Evolutionary conservation across 2,329 filamentous ascomycete species (phyloP).

Genomic region (Aureobasidium musti): DNA sequence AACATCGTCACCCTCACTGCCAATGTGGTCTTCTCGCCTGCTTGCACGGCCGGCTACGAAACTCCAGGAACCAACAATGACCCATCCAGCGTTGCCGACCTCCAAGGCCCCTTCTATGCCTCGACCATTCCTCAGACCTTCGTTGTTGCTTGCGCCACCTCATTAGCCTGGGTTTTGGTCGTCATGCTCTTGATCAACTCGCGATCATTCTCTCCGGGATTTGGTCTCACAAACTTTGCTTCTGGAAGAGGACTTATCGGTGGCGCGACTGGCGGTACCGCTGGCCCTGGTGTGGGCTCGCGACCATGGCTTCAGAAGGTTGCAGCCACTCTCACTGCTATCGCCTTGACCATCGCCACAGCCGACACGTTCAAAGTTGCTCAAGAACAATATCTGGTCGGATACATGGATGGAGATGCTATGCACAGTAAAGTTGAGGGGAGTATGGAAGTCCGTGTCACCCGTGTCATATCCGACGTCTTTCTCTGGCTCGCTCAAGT

Average conservation of each 20-base stretch:
- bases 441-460: slow-evolving; percentile 82
- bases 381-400: slow-evolving; percentile 74
- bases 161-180: slow-evolving; percentile 87
- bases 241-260: slow-evolving; percentile 84
- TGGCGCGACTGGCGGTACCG: slow-evolving; percentile 65
- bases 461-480: slow-evolving; percentile 89
- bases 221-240: slow-evolving; percentile 53
- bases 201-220: slow-evolving; percentile 87
- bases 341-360: slow-evolving; percentile 91
- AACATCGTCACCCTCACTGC: slow-evolving; percentile 61
- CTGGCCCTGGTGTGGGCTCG: slow-evolving; percentile 81
- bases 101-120: slow-evolving; percentile 86
- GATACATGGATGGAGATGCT: slow-evolving; percentile 74
- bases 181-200: slow-evolving; percentile 94
- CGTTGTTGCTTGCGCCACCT: slow-evolving; percentile 85
- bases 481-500: slow-evolving; percentile 98
- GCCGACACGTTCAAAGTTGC: slow-evolving; percentile 87
- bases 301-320: slow-evolving; percentile 87
- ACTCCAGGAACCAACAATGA: slow-evolving; percentile 46
- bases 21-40: slow-evolving; percentile 61
- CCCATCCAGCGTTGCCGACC: slow-evolving; percentile 61
- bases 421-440: slow-evolving; percentile 79
- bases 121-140: slow-evolving; percentile 93
- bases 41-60: slow-evolving; percentile 51
- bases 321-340: slow-evolving; percentile 63